These are phyloP conservation scores for Umbelopsis sp. DNA, from an alignment of 371 early-diverging fungal species.

Conservation along the genomic window DNA sequence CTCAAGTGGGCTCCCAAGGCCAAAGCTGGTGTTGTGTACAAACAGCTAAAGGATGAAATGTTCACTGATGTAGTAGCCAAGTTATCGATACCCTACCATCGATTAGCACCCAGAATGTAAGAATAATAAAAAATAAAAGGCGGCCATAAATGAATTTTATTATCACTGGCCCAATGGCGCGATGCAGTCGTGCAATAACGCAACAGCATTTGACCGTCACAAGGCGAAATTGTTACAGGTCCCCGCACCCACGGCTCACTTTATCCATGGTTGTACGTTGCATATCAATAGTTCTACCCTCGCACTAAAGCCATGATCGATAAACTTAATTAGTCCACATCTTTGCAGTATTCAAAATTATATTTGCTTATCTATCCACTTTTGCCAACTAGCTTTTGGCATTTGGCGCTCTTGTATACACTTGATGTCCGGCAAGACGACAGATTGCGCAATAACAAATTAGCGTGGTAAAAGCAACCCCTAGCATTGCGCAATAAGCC, in stretches of 20 bases:
- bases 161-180: neutral
- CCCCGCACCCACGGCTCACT: neutral
- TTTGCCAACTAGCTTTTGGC: neutral
- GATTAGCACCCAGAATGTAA: constrained; percentile 22
- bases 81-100: constrained; percentile 32
- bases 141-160: neutral
- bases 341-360: too few relatives aligned
- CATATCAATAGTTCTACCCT: too few relatives aligned
- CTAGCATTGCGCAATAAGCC: neutral
- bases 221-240: too few relatives aligned
- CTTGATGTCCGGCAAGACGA: neutral
- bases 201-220: neutral
- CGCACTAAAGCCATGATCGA: too few relatives aligned
- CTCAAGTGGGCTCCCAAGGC: constrained; percentile 60
- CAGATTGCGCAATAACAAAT: constrained; percentile 17
- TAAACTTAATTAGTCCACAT: too few relatives aligned
- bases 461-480: constrained; percentile 13
- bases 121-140: constrained; percentile 11
- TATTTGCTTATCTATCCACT: too few relatives aligned
- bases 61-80: constrained; percentile 26
- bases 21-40: constrained; percentile 47
- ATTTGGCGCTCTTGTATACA: too few relatives aligned
- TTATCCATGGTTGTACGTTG: too few relatives aligned
- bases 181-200: constrained; percentile 8
- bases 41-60: constrained; percentile 54